Conservation (phyloP, 2,329 filamentous ascomycete species). For the Phialophora chinensis region DNA sequence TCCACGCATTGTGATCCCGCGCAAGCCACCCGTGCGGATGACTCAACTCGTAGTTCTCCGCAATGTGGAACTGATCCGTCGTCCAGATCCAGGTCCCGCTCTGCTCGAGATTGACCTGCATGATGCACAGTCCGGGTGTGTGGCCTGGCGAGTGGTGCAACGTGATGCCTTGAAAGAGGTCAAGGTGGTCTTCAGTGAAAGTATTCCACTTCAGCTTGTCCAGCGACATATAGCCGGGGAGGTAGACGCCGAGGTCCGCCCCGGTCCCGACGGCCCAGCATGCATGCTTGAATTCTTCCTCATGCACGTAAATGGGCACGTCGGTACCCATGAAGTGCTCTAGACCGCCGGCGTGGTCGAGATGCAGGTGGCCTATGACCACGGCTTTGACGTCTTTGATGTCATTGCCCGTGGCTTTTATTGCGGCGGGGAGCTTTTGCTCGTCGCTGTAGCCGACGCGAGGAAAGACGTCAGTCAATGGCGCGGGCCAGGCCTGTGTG, state of each 20-base stretch:
- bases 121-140: slow-evolving; percentile 46
- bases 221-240: slow-evolving; percentile 46
- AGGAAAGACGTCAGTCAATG: slow-evolving; percentile 49
- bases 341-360: slow-evolving; percentile 57
- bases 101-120: slow-evolving; percentile 47
- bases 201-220: slow-evolving; percentile 52
- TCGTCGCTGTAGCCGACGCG: slow-evolving; percentile 44
- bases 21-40: slow-evolving; percentile 48
- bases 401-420: slow-evolving; percentile 48
- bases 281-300: slow-evolving; percentile 55
- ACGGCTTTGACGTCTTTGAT: slow-evolving; percentile 56
- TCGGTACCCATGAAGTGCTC: slow-evolving; percentile 53
- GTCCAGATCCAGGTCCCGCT: slow-evolving; percentile 51
- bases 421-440: slow-evolving; percentile 47
- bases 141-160: slow-evolving; percentile 48
- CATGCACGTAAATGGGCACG: slow-evolving; percentile 56
- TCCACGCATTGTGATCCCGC: slow-evolving; percentile 49
- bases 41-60: slow-evolving; percentile 48
- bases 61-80: slow-evolving; percentile 49
- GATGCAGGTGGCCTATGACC: slow-evolving; percentile 55
- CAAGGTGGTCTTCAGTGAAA: slow-evolving; percentile 49
- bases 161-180: slow-evolving; percentile 50
- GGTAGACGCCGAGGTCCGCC: slow-evolving; percentile 50
- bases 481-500: slow-evolving; percentile 45
- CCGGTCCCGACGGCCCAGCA: slow-evolving; percentile 54